phyloP scores from a whole-genome alignment of 164 flowering plant species.

The Liriodendron chinense region DNA sequence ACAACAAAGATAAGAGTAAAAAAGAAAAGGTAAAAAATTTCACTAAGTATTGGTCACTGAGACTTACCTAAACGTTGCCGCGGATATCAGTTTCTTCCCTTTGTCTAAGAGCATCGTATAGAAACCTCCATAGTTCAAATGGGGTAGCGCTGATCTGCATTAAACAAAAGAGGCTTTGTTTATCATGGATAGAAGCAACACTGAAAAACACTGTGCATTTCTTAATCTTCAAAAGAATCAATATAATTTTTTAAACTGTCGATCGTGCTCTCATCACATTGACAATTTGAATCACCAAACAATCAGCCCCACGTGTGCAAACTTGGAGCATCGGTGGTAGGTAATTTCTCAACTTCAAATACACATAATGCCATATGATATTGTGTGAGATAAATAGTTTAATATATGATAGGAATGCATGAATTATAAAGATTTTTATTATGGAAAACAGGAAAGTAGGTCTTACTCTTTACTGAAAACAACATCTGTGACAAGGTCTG shows the following conservation, averaged over 20 bases:
- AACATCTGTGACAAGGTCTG: slow-evolving; percentile 5
- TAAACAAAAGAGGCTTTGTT: neutral
- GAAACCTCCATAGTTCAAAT: slow-evolving; percentile 74
- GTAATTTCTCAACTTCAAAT: no score
- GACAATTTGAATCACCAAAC: no score
- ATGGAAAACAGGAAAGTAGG: neutral
- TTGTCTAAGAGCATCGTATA: slow-evolving; percentile 71
- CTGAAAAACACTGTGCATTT: neutral
- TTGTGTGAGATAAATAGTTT: no score
- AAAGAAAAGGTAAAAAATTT: neutral
- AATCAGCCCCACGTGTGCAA: no score
- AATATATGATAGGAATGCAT: no score
- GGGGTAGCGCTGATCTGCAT: slow-evolving; percentile 58
- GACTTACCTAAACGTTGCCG: slow-evolving; percentile 65
- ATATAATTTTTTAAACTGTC: no score
- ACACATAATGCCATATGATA: no score
- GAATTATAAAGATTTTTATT: neutral
- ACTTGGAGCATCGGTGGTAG: no score
- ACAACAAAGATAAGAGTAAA: neutral
- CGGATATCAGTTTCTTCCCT: slow-evolving; percentile 66
- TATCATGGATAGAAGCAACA: neutral
- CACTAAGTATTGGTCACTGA: neutral
- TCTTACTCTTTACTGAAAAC: slow-evolving; percentile 5
- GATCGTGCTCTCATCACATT: no score
- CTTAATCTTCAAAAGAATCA: neutral